These are phyloP conservation scores for Trametes maxima DNA, from an alignment of 768 basidiomycete species.

Conservation along the genomic window DNA sequence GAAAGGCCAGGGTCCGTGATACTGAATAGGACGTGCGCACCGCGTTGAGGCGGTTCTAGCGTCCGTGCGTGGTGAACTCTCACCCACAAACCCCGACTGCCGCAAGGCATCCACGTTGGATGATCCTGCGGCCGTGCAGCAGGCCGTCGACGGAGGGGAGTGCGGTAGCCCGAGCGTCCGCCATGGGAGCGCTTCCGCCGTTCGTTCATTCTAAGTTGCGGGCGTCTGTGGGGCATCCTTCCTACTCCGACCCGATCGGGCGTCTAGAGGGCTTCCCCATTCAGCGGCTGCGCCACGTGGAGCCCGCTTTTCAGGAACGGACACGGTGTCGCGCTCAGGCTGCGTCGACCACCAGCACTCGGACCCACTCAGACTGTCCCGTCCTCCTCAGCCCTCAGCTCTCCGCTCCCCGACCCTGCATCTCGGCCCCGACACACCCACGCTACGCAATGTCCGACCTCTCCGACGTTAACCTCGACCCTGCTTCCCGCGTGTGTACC, in stretches of 20 bases:
- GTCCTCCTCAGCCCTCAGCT: constrained; percentile 10
- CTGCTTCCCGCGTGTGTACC: constrained; percentile 64
- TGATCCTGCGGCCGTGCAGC: background rate
- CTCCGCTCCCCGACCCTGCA: constrained; percentile 13
- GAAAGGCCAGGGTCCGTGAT: constrained; percentile 17
- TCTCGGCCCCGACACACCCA: background rate
- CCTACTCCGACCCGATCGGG: constrained; percentile 19
- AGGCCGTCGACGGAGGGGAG: background rate
- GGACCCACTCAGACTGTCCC: background rate
- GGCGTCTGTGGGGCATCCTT: constrained; percentile 1
- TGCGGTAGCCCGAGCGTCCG: constrained; percentile 6
- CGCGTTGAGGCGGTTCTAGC: constrained; percentile 14
- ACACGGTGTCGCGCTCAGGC: background rate
- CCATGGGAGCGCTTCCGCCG: background rate
- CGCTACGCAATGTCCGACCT: constrained; percentile 44
- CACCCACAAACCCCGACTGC: constrained; percentile 8
- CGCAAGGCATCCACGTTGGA: constrained; percentile 8
- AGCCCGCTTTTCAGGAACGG: constrained; percentile 14
- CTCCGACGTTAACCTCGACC: constrained; percentile 58
- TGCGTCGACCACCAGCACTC: background rate
- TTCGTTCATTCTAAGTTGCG: constrained; percentile 12
- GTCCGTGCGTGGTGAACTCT: background rate
- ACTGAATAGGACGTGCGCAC: constrained; percentile 17
- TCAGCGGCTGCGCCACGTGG: constrained; percentile 14
- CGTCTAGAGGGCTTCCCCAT: constrained; percentile 10